Evolutionary conservation across 495 filamentous ascomycete genomes (phyloP).

Genomic region (Halenospora varia): DNA sequence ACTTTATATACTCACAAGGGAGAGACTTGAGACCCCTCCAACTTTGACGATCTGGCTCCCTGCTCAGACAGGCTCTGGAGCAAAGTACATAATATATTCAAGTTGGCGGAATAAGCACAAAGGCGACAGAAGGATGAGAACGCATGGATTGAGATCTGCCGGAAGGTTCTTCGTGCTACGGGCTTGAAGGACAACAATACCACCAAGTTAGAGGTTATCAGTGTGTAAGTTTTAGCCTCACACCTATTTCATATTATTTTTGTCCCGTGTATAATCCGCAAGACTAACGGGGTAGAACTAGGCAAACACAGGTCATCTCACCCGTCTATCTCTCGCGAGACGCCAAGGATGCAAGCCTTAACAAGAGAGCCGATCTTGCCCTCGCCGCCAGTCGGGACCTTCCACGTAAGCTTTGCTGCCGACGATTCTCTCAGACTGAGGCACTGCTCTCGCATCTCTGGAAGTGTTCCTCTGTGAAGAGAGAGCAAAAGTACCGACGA

Average conservation of each 20-base stretch:
- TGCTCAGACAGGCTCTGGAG: background rate
- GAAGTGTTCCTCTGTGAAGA: no score
- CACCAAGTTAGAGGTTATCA: background rate
- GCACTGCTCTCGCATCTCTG: no score
- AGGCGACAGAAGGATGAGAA: background rate
- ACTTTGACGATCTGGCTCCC: no score
- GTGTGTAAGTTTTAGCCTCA: background rate
- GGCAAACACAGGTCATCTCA: background rate
- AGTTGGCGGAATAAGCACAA: background rate
- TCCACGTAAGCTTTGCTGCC: no score
- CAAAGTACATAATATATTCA: background rate
- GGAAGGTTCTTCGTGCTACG: background rate
- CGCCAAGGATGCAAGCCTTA: background rate
- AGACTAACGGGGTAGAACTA: background rate
- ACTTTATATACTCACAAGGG: no score
- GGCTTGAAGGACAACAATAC: background rate
- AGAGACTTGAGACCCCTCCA: no score
- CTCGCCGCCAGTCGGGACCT: background rate
- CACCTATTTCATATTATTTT: no score
- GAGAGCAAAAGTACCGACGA: no score
- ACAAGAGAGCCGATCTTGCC: background rate
- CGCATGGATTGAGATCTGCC: background rate
- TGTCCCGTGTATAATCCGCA: no score
- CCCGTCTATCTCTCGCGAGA: background rate
- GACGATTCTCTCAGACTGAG: no score